These are phyloP conservation scores for Xylaria sp. DNA, from an alignment of 495 filamentous ascomycete genomes.

Conservation along the genomic window DNA sequence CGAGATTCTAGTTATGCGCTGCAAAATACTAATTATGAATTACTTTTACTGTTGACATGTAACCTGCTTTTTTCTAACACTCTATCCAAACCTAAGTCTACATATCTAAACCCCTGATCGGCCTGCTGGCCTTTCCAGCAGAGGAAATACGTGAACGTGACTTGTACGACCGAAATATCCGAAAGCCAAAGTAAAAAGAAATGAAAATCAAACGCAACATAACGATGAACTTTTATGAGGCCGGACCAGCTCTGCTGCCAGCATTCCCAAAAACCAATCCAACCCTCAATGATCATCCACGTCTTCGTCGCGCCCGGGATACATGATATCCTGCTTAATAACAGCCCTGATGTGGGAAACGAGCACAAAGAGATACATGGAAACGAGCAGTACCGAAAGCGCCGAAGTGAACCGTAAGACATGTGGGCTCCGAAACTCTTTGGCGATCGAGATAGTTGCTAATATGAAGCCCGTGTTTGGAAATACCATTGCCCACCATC, in stretches of 20 bases:
- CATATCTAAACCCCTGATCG: no score
- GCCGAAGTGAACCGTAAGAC: slow-evolving; percentile 56
- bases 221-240: no score
- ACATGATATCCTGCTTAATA: slow-evolving; percentile 64
- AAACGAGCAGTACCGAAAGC: slow-evolving; percentile 61
- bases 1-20: no score
- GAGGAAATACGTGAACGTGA: background rate
- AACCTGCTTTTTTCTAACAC: background rate
- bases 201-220: background rate
- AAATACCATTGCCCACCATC: slow-evolving; percentile 67
- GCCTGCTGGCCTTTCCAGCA: background rate
- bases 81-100: background rate
- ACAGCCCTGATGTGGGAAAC: slow-evolving; percentile 62
- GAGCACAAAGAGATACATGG: slow-evolving; percentile 64
- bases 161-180: background rate
- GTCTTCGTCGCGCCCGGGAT: slow-evolving; percentile 71
- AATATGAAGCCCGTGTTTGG: slow-evolving; percentile 66
- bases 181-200: background rate
- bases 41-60: background rate
- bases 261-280: background rate
- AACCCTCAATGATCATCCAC: slow-evolving; percentile 39
- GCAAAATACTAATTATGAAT: background rate
- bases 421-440: slow-evolving; percentile 47
- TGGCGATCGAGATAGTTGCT: slow-evolving; percentile 55
- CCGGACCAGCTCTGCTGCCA: no score